Percentiles rank a stretch among this genome's conserved stretches.
These are phyloP conservation scores for Citrus trifoliata DNA, from an alignment of 345 rosid species.

Conservation along the genomic window DNA sequence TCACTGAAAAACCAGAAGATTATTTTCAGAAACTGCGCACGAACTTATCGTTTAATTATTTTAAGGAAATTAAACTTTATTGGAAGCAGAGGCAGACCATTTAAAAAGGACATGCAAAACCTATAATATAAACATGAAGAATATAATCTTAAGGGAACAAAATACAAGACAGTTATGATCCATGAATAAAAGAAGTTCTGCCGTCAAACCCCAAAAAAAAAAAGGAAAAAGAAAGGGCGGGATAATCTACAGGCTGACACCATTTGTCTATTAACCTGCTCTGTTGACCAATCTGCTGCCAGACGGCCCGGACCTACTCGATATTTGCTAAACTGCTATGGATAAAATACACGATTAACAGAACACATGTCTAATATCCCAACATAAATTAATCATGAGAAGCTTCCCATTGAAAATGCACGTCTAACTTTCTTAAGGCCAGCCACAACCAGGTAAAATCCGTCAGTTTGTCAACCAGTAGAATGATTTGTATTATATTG, in stretches of 20 bases:
- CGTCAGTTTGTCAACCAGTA: background rate
- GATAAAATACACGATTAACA: background rate
- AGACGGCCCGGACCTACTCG: background rate
- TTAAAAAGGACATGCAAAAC: background rate
- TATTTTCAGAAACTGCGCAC: slow-evolving; percentile 33
- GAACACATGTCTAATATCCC: background rate
- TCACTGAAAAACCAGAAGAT: slow-evolving; percentile 53
- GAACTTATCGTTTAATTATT: background rate
- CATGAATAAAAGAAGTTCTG: background rate
- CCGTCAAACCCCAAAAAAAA: background rate
- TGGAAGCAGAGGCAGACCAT: background rate
- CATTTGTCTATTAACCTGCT: background rate
- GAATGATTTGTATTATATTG: background rate
- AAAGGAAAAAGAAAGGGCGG: background rate
- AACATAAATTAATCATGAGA: background rate
- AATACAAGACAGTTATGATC: background rate
- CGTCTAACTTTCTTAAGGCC: background rate
- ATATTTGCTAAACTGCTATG: background rate
- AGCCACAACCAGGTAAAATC: background rate
- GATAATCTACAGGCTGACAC: background rate
- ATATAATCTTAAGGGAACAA: background rate
- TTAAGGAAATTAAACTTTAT: slow-evolving; percentile 8
- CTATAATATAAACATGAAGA: background rate
- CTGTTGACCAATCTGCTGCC: background rate
- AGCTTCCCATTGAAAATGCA: background rate